Evolutionary conservation across 192 early-diverging fungal genomes (phyloP).

Genomic region (Umbelopsis isabellina): DNA sequence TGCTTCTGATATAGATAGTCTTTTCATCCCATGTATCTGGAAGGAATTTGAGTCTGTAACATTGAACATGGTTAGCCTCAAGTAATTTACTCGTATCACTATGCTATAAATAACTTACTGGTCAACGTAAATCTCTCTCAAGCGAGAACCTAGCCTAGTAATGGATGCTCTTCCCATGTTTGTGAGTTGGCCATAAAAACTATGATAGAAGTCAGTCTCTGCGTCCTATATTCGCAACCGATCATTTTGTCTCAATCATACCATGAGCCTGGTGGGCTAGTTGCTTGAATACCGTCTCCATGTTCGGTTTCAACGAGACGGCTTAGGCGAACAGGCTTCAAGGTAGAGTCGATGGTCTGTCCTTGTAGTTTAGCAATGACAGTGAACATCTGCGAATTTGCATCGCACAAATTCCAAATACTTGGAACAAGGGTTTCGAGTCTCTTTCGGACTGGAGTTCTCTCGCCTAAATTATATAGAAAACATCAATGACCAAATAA

Average conservation of each 20-base stretch:
- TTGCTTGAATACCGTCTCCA: background rate
- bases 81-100: background rate
- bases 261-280: constrained; percentile 18
- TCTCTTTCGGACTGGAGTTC: constrained; percentile 42
- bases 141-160: constrained; percentile 29
- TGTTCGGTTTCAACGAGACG: constrained; percentile 28
- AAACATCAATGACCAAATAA: background rate
- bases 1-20: constrained; percentile 36
- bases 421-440: constrained; percentile 33
- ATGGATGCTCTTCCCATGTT: constrained; percentile 40
- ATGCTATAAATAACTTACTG: constrained; percentile 15
- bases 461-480: constrained; percentile 36
- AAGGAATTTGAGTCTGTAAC: constrained; percentile 30
- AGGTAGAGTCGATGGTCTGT: background rate
- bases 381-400: constrained; percentile 32
- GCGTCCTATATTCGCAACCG: background rate
- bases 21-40: constrained; percentile 28
- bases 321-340: background rate
- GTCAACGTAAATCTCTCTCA: constrained; percentile 41
- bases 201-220: constrained; percentile 12
- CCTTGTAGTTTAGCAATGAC: constrained; percentile 29
- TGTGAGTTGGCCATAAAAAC: constrained; percentile 43
- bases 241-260: constrained; percentile 2
- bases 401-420: constrained; percentile 44
- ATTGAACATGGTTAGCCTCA: background rate